Evolutionary conservation across 345 rosid genomes (phyloP).

Genomic region (Salix purpurea): DNA sequence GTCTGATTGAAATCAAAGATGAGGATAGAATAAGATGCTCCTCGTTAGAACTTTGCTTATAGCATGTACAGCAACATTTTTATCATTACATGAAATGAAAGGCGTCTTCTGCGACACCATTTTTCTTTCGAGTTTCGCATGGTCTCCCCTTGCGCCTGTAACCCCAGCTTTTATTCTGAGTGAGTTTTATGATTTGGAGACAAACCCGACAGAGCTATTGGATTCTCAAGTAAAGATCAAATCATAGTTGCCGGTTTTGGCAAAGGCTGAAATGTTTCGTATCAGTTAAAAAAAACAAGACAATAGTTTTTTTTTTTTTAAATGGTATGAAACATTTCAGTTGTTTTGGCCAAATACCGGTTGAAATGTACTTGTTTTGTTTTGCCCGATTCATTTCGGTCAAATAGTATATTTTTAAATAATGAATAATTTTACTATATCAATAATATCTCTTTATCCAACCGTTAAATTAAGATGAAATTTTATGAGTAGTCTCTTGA

Average conservation of each 20-base stretch:
- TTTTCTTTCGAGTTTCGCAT: neutral
- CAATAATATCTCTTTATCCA: no score
- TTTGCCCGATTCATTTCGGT: rapidly evolving
- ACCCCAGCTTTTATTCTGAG: neutral
- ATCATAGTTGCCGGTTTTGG: no score
- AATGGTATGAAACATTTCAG: rapidly evolving
- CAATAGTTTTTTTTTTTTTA: no score
- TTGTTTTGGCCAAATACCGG: no score
- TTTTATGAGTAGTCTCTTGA: no score
- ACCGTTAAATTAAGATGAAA: no score
- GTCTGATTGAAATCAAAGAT: slow-evolving; percentile 1
- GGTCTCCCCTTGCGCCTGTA: neutral
- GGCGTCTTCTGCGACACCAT: neutral
- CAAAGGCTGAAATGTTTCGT: no score
- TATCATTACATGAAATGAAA: neutral
- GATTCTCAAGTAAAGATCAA: neutral
- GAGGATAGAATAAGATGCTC: neutral
- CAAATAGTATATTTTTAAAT: no score
- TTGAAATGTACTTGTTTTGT: no score
- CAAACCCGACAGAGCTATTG: neutral
- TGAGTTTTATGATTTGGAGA: neutral
- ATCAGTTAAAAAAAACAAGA: no score
- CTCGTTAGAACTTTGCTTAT: neutral
- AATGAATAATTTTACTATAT: no score
- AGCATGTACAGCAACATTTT: slow-evolving; percentile 7